phyloP scores from a whole-genome alignment of 768 basidiomycete genomes.

The Suillus alpinus region DNA sequence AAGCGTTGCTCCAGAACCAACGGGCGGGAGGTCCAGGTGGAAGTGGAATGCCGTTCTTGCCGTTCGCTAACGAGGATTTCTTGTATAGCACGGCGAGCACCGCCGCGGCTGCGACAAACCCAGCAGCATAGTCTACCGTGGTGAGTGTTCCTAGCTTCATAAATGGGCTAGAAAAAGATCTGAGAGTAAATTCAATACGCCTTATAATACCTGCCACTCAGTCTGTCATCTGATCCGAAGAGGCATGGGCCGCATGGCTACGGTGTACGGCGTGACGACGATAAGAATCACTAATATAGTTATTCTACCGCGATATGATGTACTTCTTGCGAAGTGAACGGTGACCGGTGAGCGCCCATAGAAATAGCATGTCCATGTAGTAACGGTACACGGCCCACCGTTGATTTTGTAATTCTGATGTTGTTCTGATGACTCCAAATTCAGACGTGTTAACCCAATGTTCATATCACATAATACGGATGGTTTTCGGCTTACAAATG shows the following conservation, averaged over 20 bases:
- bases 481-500: too few species aligned
- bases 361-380: too few species aligned
- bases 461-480: too few species aligned
- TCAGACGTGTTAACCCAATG: too few species aligned
- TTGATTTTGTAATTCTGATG: too few species aligned
- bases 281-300: too few species aligned
- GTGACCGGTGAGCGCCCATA: too few species aligned
- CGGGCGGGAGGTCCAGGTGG: constrained; percentile 7
- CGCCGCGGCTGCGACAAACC: not conserved
- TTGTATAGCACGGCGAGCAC: constrained; percentile 6
- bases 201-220: not conserved
- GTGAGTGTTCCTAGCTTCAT: not conserved
- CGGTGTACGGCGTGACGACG: not conserved
- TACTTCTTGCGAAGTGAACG: too few species aligned
- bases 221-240: not conserved
- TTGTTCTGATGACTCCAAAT: too few species aligned
- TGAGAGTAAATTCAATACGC: not conserved
- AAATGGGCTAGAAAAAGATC: not conserved
- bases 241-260: not conserved
- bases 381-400: too few species aligned
- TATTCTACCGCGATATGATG: too few species aligned
- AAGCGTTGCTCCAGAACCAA: constrained; percentile 10
- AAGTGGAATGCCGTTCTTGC: constrained; percentile 6
- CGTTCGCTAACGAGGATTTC: not conserved
- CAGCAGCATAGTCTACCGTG: not conserved